Percentiles rank a stretch among this genome's conserved stretches.
phyloP scores from a whole-genome alignment of 2,329 filamentous ascomycete species.

The Ophiostoma pallidulum region DNA sequence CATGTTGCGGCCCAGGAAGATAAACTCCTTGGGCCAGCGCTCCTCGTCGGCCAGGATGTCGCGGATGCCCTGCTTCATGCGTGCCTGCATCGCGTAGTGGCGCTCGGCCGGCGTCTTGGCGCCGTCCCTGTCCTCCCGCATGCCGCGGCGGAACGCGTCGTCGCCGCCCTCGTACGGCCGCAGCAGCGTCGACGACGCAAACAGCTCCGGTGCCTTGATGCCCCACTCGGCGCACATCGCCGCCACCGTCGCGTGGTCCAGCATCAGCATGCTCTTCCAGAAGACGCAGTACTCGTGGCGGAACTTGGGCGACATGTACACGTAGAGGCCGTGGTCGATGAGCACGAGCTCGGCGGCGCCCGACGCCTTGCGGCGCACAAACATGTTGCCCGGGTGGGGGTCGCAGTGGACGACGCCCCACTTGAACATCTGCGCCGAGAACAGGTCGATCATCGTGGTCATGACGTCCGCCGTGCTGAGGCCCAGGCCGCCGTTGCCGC shows the following conservation, averaged over 20 bases:
- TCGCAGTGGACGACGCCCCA: slow-evolving; percentile 96
- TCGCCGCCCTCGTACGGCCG: slow-evolving; percentile 84
- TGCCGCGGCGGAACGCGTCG: slow-evolving; percentile 49
- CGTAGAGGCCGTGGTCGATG: slow-evolving; percentile 95
- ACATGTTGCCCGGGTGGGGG: slow-evolving; percentile 94
- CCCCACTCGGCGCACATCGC: slow-evolving; percentile 74
- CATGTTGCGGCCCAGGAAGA: slow-evolving; percentile 87
- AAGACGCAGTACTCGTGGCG: slow-evolving; percentile 78
- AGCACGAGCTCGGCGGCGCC: slow-evolving; percentile 86
- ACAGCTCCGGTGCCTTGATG: slow-evolving; percentile 79
- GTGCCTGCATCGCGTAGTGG: slow-evolving; percentile 81
- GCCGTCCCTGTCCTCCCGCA: slow-evolving; percentile 57
- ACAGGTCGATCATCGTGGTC: slow-evolving; percentile 93
- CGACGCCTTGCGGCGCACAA: slow-evolving; percentile 73
- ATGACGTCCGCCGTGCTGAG: slow-evolving; percentile 78
- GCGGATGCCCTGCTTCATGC: slow-evolving; percentile 59
- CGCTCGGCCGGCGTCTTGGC: slow-evolving; percentile 55
- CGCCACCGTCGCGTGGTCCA: slow-evolving; percentile 74
- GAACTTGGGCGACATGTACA: slow-evolving; percentile 77
- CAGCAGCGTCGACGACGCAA: slow-evolving; percentile 83
- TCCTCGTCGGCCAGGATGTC: slow-evolving; percentile 73
- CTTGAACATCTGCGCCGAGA: slow-evolving; percentile 96
- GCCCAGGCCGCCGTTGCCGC: slow-evolving; percentile 71
- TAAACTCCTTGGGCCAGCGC: slow-evolving; percentile 81
- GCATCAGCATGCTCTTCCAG: slow-evolving; percentile 90